A percentile compares a stretch with the other conserved stretches of the same genome.
Evolutionary conservation across 139 green algal species (phyloP).

Genomic region (Chlamydomonas schloesseri): DNA sequence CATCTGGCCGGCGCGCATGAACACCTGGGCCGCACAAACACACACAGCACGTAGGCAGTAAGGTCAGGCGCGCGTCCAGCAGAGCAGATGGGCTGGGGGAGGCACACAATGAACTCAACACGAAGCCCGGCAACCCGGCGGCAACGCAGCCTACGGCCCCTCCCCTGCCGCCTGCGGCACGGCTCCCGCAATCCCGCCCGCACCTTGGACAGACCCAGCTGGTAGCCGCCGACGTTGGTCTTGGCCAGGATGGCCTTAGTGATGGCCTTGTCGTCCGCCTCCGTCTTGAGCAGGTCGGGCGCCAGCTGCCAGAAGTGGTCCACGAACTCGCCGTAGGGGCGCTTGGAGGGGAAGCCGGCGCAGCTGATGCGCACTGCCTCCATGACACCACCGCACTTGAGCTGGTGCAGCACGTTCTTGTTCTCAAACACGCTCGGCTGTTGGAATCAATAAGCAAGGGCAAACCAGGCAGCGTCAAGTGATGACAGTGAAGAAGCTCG

Average conservation of each 20-base stretch:
- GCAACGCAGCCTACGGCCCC: too few species aligned
- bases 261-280: constrained; percentile 71
- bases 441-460: too few species aligned
- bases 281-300: constrained; percentile 65
- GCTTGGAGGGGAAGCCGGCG: constrained; percentile 95
- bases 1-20: constrained; percentile 92
- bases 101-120: neutral
- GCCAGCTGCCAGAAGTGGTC: constrained; percentile 94
- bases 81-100: too few species aligned
- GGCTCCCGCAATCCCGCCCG: too few species aligned
- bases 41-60: neutral
- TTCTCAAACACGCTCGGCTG: constrained; percentile 91
- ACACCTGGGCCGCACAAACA: too few species aligned
- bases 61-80: too few species aligned
- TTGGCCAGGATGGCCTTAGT: constrained; percentile 54
- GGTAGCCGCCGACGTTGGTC: constrained; percentile 68
- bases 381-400: constrained; percentile 97
- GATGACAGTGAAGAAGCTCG: too few species aligned
- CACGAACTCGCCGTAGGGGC: constrained; percentile 91
- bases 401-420: constrained; percentile 95
- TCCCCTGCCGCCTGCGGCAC: too few species aligned
- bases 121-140: too few species aligned
- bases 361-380: constrained; percentile 98
- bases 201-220: constrained; percentile 90
- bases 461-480: too few species aligned